These are phyloP conservation scores for Durotheca rogersii DNA, from an alignment of 495 filamentous ascomycete genomes.

Conservation along the genomic window DNA sequence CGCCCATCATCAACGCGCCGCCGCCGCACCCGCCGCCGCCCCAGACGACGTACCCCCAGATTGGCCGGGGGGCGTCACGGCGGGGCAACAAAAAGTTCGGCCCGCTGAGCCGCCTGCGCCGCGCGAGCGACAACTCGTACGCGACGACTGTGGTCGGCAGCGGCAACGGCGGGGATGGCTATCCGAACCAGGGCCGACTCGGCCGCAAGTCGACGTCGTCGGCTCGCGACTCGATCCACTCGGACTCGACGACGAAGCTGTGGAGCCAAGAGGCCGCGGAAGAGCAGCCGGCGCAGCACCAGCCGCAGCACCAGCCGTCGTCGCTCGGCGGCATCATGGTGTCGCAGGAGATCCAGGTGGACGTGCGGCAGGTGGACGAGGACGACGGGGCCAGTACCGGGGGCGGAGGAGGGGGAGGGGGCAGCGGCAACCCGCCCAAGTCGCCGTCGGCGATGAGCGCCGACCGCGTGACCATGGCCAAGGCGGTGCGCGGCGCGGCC, in stretches of 20 bases:
- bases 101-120: slow-evolving; percentile 6
- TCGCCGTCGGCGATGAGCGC: slow-evolving; percentile 1
- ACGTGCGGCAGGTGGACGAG: slow-evolving; percentile 39
- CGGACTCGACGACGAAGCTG: slow-evolving; percentile 35
- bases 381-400: no score
- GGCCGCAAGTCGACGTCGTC: slow-evolving; percentile 43
- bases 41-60: slow-evolving; percentile 3
- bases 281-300: no score
- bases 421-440: no score
- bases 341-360: slow-evolving; percentile 54
- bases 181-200: slow-evolving; percentile 5
- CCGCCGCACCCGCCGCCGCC: slow-evolving; percentile 41
- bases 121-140: slow-evolving; percentile 6
- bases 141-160: no score
- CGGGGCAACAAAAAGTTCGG: slow-evolving; percentile 6
- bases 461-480: slow-evolving; percentile 24
- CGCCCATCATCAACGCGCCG: slow-evolving; percentile 38
- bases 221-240: slow-evolving; percentile 52
- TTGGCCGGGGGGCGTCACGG: slow-evolving; percentile 2
- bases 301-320: slow-evolving; percentile 6
- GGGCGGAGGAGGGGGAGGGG: no score
- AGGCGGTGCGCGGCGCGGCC: slow-evolving; percentile 18
- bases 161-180: slow-evolving; percentile 11
- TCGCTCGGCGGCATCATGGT: slow-evolving; percentile 55
- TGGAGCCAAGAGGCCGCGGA: slow-evolving; percentile 39